phyloP scores from a whole-genome alignment of 257 asterid species.

The Solanum gandarillasii region DNA sequence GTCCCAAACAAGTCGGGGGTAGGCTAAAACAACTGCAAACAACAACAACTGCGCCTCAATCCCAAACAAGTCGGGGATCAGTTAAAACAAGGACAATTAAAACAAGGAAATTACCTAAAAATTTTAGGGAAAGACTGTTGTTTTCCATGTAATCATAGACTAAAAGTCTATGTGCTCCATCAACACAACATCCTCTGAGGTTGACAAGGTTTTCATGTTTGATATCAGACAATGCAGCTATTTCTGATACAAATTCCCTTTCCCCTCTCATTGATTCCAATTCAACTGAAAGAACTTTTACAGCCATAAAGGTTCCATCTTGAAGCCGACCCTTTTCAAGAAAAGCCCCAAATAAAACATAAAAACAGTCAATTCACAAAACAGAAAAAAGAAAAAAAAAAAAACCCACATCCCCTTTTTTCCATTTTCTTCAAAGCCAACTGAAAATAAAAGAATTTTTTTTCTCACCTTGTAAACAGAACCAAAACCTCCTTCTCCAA shows the following conservation, averaged over 20 bases:
- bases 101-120: slow-evolving; percentile 33
- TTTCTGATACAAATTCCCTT: slow-evolving; percentile 62
- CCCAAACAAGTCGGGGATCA: not conserved
- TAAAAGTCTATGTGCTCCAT: slow-evolving; percentile 49
- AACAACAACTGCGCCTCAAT: not conserved
- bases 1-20: not conserved
- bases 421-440: not conserved
- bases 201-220: slow-evolving; percentile 55
- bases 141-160: slow-evolving; percentile 69
- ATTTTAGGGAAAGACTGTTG: slow-evolving; percentile 44
- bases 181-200: slow-evolving; percentile 58
- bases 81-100: not conserved
- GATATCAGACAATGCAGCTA: slow-evolving; percentile 52
- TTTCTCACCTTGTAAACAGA: slow-evolving; percentile 52
- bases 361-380: not conserved
- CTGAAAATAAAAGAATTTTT: not conserved
- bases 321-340: slow-evolving; percentile 42
- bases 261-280: slow-evolving; percentile 63
- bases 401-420: not conserved
- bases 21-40: not conserved
- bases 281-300: slow-evolving; percentile 51
- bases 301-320: slow-evolving; percentile 44
- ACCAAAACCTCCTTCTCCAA: slow-evolving; percentile 74
- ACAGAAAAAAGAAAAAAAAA: not conserved
- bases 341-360: not conserved